phyloP scores from a whole-genome alignment of 257 asterid species.

The Parsonsia alboflavescens region DNA sequence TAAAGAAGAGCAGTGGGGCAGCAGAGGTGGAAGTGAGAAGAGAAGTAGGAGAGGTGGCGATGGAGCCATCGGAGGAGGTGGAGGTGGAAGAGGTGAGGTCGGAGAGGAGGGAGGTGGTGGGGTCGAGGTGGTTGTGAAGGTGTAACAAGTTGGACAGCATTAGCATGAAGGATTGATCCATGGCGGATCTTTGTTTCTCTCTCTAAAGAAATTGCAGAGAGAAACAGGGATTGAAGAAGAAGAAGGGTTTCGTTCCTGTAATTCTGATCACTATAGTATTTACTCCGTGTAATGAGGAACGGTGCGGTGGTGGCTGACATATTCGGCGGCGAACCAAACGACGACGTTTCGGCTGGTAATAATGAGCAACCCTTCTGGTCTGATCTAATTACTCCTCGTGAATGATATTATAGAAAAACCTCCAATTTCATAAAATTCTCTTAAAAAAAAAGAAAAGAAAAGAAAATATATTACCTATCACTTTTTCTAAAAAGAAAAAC shows the following conservation, averaged over 20 bases:
- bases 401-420: too few species aligned
- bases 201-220: background rate
- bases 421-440: too few species aligned
- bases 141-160: conserved; percentile 93
- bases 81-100: conserved; percentile 50
- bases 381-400: too few species aligned
- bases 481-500: too few species aligned
- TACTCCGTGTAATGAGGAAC: background rate
- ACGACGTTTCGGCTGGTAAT: background rate
- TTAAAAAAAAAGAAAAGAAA: too few species aligned
- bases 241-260: background rate
- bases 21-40: conserved; percentile 67
- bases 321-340: background rate
- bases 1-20: conserved; percentile 96
- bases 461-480: too few species aligned
- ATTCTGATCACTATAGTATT: background rate
- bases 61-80: conserved; percentile 28
- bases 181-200: conserved; percentile 4
- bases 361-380: too few species aligned
- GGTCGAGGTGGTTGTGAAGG: conserved; percentile 93
- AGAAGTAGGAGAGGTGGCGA: conserved; percentile 39
- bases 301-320: background rate
- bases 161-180: conserved; percentile 83
- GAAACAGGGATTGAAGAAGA: background rate
- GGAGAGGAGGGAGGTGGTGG: conserved; percentile 77